Evolutionary conservation across 2,329 filamentous ascomycete species (phyloP), one percentile per base, ranked within the genome.

Genomic region (Colletotrichum sp.): DNA sequence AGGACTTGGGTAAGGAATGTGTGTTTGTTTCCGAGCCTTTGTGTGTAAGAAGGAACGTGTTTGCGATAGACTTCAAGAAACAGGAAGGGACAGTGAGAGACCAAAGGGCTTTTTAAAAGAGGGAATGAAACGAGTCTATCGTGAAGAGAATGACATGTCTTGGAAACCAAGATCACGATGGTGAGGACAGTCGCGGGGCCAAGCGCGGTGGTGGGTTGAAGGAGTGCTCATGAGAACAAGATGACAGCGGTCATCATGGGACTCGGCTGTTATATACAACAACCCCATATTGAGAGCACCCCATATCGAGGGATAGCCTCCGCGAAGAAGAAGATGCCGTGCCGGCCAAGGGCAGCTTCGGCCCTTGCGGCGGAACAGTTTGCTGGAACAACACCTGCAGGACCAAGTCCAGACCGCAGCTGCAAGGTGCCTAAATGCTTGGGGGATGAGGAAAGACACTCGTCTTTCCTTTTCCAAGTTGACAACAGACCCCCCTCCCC

Each of bases 161-260:
- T 64, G 70, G 28, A 28, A n/a, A 30, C 10, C 69, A 67, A 72
- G 73, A 75, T 68, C 73, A 75, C 73, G 73, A 75, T 73, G 70
- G 43, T 36, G 43, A 34, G 8, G 25, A 22, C 15, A 36, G 56
- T 68, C 27, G 27, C 8, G 56, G 39, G 39, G 30, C 34, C 16
- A 52, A 8, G 64, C 73, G 68, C 70, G 64, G 67, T 64, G 64
- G 58, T 34, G 30, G 22, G 62, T 39, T 36, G 43, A 52, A 52
- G 39, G 28, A 32, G 10, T 10, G 43, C 30, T 70, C 73, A 73
- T 75, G 73, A 28, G 70, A 36, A 64, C 73, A 75, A n/a, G 6
- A 68, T 32, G n/a, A 13, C 15, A 61, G 56, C n/a, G 22, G 32
- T 15, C 64, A 73, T 75, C 73, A 75, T 67, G 70, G 73, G 73